These are phyloP conservation scores for Torrubiella hemipterigena DNA, from an alignment of 2,329 filamentous ascomycete species.

Conservation along the genomic window DNA sequence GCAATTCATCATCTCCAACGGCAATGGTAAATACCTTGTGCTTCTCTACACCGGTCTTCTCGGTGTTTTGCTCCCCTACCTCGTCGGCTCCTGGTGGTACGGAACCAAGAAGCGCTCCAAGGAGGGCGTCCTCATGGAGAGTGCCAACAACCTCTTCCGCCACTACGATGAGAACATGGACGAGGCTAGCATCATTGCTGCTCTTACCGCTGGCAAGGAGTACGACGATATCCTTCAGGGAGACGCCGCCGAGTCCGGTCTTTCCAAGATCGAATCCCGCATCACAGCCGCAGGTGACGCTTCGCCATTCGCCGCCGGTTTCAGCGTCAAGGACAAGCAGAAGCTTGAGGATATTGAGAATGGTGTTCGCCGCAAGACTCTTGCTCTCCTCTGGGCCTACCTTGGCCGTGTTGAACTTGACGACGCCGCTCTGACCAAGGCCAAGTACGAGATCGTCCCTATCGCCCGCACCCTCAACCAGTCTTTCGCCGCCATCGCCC, in stretches of 20 bases:
- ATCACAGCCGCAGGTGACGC: constrained; percentile 52
- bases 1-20: constrained; percentile 82
- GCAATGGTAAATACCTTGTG: constrained; percentile 90
- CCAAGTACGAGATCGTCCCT: constrained; percentile 83
- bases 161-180: constrained; percentile 81
- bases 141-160: constrained; percentile 86
- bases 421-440: constrained; percentile 62
- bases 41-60: constrained; percentile 80
- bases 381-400: constrained; percentile 91
- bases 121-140: constrained; percentile 86
- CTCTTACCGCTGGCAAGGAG: constrained; percentile 77
- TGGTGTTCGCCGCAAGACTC: constrained; percentile 68
- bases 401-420: constrained; percentile 78
- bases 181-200: constrained; percentile 65
- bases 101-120: constrained; percentile 87
- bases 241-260: constrained; percentile 65
- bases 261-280: constrained; percentile 74
- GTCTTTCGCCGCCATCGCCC: constrained; percentile 73
- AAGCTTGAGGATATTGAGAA: constrained; percentile 72
- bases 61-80: constrained; percentile 80
- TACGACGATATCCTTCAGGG: constrained; percentile 67
- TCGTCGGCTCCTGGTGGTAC: constrained; percentile 98
- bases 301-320: constrained; percentile 37
- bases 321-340: constrained; percentile 63
- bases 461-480: constrained; percentile 77